phyloP scores from a whole-genome alignment of 768 basidiomycete genomes.

The Pilatotrama ljubarskyi region DNA sequence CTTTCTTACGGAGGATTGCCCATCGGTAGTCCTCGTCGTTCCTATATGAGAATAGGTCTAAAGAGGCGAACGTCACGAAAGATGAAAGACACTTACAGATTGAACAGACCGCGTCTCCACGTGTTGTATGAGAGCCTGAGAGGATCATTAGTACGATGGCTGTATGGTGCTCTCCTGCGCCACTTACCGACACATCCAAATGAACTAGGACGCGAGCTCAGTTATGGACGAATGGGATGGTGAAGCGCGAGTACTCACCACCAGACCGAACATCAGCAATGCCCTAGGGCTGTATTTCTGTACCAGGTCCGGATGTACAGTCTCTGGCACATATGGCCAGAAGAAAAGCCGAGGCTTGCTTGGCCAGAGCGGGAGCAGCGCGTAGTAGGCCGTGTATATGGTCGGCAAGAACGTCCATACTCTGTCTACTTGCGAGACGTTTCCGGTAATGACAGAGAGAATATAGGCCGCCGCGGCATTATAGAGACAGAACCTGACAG shows the following conservation, averaged over 20 bases:
- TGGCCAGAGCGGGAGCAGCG: slow-evolving; percentile 68
- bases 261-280: slow-evolving; percentile 69
- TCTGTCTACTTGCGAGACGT: slow-evolving; percentile 88
- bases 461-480: slow-evolving; percentile 53
- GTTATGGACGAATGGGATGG: background rate
- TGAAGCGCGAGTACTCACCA: slow-evolving; percentile 39
- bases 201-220: background rate
- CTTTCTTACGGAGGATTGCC: slow-evolving; percentile 65
- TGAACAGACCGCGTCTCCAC: slow-evolving; percentile 79
- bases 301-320: slow-evolving; percentile 34
- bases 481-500: slow-evolving; percentile 58
- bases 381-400: slow-evolving; percentile 81
- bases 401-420: slow-evolving; percentile 74
- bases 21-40: slow-evolving; percentile 93
- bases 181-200: slow-evolving; percentile 27
- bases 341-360: slow-evolving; percentile 43
- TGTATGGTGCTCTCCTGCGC: background rate
- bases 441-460: slow-evolving; percentile 65
- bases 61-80: background rate
- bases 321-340: slow-evolving; percentile 56
- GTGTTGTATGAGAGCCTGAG: slow-evolving; percentile 76
- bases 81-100: slow-evolving; percentile 50
- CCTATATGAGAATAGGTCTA: slow-evolving; percentile 36
- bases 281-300: slow-evolving; percentile 70
- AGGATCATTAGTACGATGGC: background rate